Base-by-base conservation (phyloP, 208 protist genomes). In the Leishmania braziliensis region DNA sequence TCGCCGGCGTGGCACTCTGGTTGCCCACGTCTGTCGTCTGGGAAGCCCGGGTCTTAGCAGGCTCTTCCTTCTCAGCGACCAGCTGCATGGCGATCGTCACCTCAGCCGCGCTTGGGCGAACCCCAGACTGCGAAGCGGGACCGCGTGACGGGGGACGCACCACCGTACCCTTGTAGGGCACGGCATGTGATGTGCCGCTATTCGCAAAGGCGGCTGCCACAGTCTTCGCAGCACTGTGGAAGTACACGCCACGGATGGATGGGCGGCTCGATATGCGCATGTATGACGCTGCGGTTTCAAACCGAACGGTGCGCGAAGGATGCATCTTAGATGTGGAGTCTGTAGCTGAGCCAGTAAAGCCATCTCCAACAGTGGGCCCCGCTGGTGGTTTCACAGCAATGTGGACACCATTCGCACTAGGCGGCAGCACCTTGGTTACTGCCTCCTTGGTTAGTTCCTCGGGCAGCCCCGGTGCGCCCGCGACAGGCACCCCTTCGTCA, bases 121-220 rank as follows among this genome's bases (percentile, higher is more conserved):
- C 2, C 2, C 5, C 33, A 33, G 43, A 23, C 46, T 29, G 29
- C 3, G 48, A 20, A 50, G 20, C 43, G 23, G 48, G 36, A n/a
- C 36, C 69, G 66, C 78, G 54, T 10, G 65, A 23, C 12, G 66
- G 3, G 9, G n/a, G 75, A 9, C 71, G 53, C 23, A 75, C 69
- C 43, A 50, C 75, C 36, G 53, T 71, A 29, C 81, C 81, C 48
- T 83, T 76, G 76, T 77, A 84, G 26, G 76, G 81, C 39, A 84
- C 75, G 2, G 68, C 75, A 9, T 72, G 75, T 20, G 76, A 76
- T 33, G 65, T 33, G 43, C 14, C 23, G 69, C 69, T n/a, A 20
- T n/a, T 69, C 56, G n/a, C 29, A 43, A 26, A 50, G 51, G 75
- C 29, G 0, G 33, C 23, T 5, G 65, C 29, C 48, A 60, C 56